Base-by-base conservation (phyloP, 2,329 filamentous ascomycete genomes). In the Trichoderma atroviride region DNA sequence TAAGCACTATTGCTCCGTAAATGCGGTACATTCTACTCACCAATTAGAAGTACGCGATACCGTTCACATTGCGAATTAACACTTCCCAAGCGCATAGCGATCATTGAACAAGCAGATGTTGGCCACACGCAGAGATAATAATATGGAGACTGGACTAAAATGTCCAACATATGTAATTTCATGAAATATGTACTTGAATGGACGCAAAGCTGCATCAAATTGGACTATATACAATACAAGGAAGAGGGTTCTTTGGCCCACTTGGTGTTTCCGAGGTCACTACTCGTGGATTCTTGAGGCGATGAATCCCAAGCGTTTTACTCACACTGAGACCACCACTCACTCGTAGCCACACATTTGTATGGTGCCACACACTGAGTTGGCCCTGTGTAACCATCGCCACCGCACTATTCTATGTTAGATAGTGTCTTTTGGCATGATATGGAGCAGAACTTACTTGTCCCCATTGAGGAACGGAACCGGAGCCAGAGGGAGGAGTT, bases 241-340 rank as follows among this genome's bases (percentile, higher is more conserved):
- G 14, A 5, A 40, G 37, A 19, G 5, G 14, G 2, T 10, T n/a
- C 9, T n/a, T 43, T 43, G 16, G 19, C 6, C 37, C 4, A 24
- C 47, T 24, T 22, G 13, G 4, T 35, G 1, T 50, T 50, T 22
- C n/a, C 22, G 22, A 13, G n/a, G 2, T 16, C 14, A 33, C 33
- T 9, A 33, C 3, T 11, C 11, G 33, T 11, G 10, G 33, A 33
- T 33, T 33, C 33, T 33, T 33, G 9, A 33, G 33, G 33, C 11
- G 9, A 33, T 33, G 10, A 3, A 11, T 3, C 33, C 10, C 33
- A 33, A 33, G 10, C 33, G 33, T 3, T 33, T 13, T 69, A 71
- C 61, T 69, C 69, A 59, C 74, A 75, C 14, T 68, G 68, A 4
- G 73, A 73, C 72, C 72, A 76, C 74, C 74, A 75, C 31, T 31